Evolutionary conservation across 176 grass and related monocot species (phyloP).

Genomic region (Musa beccarii): DNA sequence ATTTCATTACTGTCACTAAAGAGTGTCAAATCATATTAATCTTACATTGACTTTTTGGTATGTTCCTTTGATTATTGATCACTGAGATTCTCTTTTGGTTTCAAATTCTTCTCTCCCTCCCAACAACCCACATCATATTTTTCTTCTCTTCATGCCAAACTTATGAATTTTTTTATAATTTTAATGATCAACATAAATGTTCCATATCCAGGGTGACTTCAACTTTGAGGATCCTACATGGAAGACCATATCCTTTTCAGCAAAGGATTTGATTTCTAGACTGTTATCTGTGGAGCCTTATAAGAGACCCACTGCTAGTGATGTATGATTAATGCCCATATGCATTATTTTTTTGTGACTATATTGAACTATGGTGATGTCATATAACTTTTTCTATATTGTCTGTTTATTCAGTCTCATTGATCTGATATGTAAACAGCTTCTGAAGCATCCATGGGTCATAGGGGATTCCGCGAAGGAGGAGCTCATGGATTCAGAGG

Average conservation of each 20-base stretch:
- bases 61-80: too few species aligned
- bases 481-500: slow-evolving; percentile 53
- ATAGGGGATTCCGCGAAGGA: slow-evolving; percentile 57
- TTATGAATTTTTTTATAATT: neutral
- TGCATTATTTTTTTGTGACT: neutral
- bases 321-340: slow-evolving; percentile 25
- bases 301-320: slow-evolving; percentile 49
- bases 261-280: slow-evolving; percentile 53
- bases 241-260: slow-evolving; percentile 55
- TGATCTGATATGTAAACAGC: slow-evolving; percentile 27
- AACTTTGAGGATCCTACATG: slow-evolving; percentile 56
- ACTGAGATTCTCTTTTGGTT: too few species aligned
- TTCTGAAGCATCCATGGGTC: slow-evolving; percentile 60
- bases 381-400: neutral
- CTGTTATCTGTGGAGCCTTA: slow-evolving; percentile 56
- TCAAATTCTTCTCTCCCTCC: too few species aligned
- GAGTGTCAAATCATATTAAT: too few species aligned
- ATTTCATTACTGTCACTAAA: too few species aligned
- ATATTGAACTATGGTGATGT: neutral
- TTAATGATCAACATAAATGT: neutral
- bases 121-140: neutral
- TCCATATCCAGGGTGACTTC: slow-evolving; percentile 41
- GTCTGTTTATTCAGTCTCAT: neutral
- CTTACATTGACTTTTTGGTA: too few species aligned
- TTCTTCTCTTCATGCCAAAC: slow-evolving; percentile 10